Evolutionary conservation across 805 yeast genomes (phyloP).

Genomic region (Yarrowia sp.): DNA sequence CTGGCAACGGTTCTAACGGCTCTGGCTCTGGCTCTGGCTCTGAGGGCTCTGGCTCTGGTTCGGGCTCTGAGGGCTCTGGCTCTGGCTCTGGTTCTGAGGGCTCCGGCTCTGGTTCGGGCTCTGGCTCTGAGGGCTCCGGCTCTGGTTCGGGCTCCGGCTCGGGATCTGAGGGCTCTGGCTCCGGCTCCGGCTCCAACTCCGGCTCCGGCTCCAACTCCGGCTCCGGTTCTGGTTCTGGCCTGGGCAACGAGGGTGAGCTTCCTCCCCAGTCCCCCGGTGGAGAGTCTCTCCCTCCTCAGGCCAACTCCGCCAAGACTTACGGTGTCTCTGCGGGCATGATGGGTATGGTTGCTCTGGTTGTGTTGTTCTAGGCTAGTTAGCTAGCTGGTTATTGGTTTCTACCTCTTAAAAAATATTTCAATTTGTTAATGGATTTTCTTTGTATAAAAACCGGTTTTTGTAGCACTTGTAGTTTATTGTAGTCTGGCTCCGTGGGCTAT

Average conservation of each 20-base stretch:
- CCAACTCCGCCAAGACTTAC: conserved; percentile 24
- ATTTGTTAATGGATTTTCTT: not conserved
- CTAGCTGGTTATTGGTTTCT: not conserved
- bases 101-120: conserved; percentile 11
- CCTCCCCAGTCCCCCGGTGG: conserved; percentile 8
- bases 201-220: not conserved
- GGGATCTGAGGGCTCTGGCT: not conserved
- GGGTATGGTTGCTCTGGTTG: conserved; percentile 4
- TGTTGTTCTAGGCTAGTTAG: conserved; percentile 7
- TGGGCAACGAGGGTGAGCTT: conserved; percentile 18
- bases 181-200: conserved; percentile 23
- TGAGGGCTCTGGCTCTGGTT: conserved; percentile 25
- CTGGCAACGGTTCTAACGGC: conserved; percentile 14
- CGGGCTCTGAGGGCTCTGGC: conserved; percentile 24
- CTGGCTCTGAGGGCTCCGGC: conserved; percentile 23
- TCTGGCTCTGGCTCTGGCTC: conserved; percentile 16
- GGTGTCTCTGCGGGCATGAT: conserved; percentile 14
- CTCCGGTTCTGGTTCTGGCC: conserved; percentile 22
- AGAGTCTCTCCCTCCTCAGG: not conserved
- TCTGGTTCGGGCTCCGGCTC: conserved; percentile 23
- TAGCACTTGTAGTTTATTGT: not conserved
- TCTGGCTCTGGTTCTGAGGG: conserved; percentile 20
- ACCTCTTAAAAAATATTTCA: not conserved
- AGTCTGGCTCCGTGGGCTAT: not conserved
- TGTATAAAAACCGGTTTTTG: not conserved